Evolutionary conservation across 148 eudicot species (phyloP).

Genomic region (Persicaria maculosa): DNA sequence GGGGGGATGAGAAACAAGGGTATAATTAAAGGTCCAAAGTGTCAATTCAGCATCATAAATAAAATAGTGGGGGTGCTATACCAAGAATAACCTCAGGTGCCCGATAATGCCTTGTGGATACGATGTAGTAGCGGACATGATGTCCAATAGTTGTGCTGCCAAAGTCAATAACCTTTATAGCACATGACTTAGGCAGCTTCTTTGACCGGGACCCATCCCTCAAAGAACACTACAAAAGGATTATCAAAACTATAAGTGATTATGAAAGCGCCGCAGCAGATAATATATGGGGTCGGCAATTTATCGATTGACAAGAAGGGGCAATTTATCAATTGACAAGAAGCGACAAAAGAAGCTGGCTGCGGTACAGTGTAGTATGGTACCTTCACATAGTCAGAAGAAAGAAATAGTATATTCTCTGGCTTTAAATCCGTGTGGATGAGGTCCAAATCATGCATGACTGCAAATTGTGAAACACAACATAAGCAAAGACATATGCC

Average conservation of each 20-base stretch:
- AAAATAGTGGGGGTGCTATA: constrained; percentile 11
- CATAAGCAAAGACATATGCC: not conserved
- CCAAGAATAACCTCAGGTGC: constrained; percentile 73
- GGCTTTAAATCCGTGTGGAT: constrained; percentile 97
- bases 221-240: constrained; percentile 31
- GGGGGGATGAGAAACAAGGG: not conserved
- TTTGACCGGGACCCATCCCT: constrained; percentile 38
- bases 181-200: constrained; percentile 58
- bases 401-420: constrained; percentile 79
- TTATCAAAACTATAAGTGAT: constrained; percentile 12
- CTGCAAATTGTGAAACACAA: constrained; percentile 30
- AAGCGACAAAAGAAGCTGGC: not conserved
- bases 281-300: not conserved
- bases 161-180: constrained; percentile 61
- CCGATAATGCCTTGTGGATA: constrained; percentile 64
- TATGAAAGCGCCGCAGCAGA: not conserved
- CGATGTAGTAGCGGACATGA: constrained; percentile 43
- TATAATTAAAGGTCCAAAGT: not conserved
- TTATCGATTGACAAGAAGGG: not conserved
- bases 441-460: constrained; percentile 88
- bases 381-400: constrained; percentile 67
- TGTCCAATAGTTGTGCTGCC: constrained; percentile 60
- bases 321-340: not conserved
- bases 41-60: not conserved
- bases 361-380: constrained; percentile 69